Base-by-base conservation (phyloP, 345 rosid genomes). In the Eutrema yunnanense region DNA sequence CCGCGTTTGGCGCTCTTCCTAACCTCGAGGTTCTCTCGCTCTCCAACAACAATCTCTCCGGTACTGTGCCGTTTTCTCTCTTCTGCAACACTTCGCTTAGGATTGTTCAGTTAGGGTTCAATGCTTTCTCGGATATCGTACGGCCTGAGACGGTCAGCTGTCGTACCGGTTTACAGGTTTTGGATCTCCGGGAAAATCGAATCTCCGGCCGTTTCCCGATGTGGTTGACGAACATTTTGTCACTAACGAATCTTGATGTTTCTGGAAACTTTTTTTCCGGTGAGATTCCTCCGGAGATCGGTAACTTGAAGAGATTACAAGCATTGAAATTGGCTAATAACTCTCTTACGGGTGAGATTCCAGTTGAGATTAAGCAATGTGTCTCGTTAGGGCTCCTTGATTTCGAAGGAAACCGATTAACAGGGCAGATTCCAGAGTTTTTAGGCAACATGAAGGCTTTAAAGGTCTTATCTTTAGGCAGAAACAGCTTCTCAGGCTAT, bases 191-290 rank as follows among this genome's bases (percentile, higher is more conserved):
- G 29, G 75, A 62, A 47, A 94, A 91, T 61, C 79, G 54, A 40
- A 86, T 94, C 38, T 42, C 67, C 4, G 89, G 92, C 4, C 76
- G 10, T 43, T 87, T 95, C 53, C 97, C 99, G 9, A 22, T 57
- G 26, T 92, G 99, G 96, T 67, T 92, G 56, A 79, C 90, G 0
- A 51, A 58, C 11, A 67, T 90, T 3, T 34, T 72, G 16, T 80
- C 86, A 1, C 48, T 91, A 59, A 82, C 73, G 11, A 60, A 62
- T 66, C 77, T 95, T 57, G 96, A 92, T 78, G 62, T 92, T 69
- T 95, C 99, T 0, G 78, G 86, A 38, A 95, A 92, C 69, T 72
- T 72, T 13, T 82, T 94, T 62, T 81, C 95, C 36, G 96, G 97
- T 22, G 68, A 70, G 52, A 74, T 89, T 73, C 96, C 96, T 2